phyloP scores from a whole-genome alignment of 345 rosid species.

The Dimocarpus longan region DNA sequence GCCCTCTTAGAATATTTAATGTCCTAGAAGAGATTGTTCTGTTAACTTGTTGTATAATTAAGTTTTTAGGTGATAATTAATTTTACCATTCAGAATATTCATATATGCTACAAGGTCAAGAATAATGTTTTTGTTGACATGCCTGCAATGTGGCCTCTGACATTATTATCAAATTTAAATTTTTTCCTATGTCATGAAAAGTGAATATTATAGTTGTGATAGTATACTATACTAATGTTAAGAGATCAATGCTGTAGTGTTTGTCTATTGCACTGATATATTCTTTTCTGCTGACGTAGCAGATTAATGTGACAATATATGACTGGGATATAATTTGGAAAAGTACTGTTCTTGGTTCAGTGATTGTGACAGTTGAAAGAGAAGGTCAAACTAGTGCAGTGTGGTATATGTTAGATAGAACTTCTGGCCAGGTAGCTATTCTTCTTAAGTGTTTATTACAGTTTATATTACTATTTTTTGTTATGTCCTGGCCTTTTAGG shows the following conservation, averaged over 20 bases:
- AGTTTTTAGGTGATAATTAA: neutral
- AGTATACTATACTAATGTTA: neutral
- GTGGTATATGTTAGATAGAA: constrained; percentile 87
- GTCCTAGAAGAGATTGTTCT: neutral
- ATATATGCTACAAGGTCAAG: neutral
- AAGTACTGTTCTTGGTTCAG: constrained; percentile 96
- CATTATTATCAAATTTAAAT: constrained; percentile 5
- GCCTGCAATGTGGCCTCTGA: neutral
- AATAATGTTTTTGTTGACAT: neutral
- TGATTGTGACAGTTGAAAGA: constrained; percentile 75
- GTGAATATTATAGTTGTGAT: neutral
- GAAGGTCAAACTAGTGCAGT: constrained; percentile 91
- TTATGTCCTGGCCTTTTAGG: neutral
- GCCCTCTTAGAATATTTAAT: neutral
- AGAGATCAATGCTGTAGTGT: neutral
- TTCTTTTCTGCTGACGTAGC: constrained; percentile 21
- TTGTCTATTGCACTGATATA: constrained; percentile 11
- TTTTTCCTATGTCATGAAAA: neutral
- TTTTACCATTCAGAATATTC: neutral
- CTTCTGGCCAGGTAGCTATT: constrained; percentile 85
- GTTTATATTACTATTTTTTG: neutral
- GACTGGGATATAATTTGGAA: constrained; percentile 99
- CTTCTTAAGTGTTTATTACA: constrained; percentile 11
- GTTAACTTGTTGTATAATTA: neutral
- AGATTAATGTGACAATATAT: constrained; percentile 94